phyloP scores from a whole-genome alignment of 2,329 filamentous ascomycete species.

The Penicillium sp. region DNA sequence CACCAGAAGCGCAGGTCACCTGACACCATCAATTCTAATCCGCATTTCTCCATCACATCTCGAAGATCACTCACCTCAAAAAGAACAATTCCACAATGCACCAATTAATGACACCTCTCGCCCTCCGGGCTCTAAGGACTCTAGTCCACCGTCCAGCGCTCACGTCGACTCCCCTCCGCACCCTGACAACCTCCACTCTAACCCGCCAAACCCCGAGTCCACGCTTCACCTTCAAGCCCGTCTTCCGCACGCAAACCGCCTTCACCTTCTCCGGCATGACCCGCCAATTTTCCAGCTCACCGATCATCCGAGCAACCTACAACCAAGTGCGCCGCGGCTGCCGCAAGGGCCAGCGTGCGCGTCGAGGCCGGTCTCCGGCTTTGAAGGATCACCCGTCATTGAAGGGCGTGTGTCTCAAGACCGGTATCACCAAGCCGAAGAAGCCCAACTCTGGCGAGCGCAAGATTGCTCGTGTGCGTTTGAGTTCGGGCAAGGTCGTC shows the following conservation, averaged over 20 bases:
- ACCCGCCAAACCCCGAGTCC: constrained; percentile 21
- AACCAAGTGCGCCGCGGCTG: constrained; percentile 76
- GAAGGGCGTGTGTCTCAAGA: constrained; percentile 94
- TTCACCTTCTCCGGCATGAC: constrained; percentile 20
- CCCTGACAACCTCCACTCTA: constrained; percentile 25
- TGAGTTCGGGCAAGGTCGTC: constrained; percentile 82
- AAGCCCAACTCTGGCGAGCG: constrained; percentile 98
- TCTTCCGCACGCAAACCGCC: constrained; percentile 30
- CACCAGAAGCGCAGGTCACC: constrained; percentile 33
- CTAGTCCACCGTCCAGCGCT: constrained; percentile 28
- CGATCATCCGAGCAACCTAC: constrained; percentile 60
- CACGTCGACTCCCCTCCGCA: constrained; percentile 20
- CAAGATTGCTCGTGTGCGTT: constrained; percentile 86
- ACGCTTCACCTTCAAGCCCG: constrained; percentile 27
- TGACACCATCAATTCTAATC: constrained; percentile 15
- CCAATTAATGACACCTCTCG: constrained; percentile 33
- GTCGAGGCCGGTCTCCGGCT: constrained; percentile 85
- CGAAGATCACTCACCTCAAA: constrained; percentile 1
- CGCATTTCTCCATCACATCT: constrained; percentile 10
- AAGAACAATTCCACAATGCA: constrained; percentile 30
- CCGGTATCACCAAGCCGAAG: constrained; percentile 92
- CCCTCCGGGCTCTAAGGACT: constrained; percentile 36
- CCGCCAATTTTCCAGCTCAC: constrained; percentile 58
- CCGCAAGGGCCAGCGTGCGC: constrained; percentile 73
- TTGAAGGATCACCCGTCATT: constrained; percentile 73